Percentiles rank a stretch among this genome's conserved stretches.
phyloP scores from a whole-genome alignment of 768 basidiomycete genomes.

The Boletus vermiculosoides region DNA sequence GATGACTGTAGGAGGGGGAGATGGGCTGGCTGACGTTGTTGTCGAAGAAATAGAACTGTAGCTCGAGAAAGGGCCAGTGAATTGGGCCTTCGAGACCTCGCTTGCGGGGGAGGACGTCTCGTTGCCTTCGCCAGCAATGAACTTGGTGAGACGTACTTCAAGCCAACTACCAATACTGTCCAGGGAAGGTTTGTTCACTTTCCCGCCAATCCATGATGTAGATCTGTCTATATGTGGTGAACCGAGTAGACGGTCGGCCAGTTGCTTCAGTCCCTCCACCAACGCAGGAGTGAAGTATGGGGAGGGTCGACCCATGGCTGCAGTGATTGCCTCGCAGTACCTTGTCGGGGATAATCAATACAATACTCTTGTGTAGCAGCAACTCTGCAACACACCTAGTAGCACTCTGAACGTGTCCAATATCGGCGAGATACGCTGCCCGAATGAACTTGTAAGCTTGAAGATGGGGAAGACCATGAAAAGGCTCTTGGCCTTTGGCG shows the following conservation, averaged over 20 bases:
- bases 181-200: constrained; percentile 85
- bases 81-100: constrained; percentile 37
- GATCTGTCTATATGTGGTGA: constrained; percentile 72
- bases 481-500: constrained; percentile 83
- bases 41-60: constrained; percentile 90
- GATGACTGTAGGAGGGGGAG: constrained; percentile 61
- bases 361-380: background rate
- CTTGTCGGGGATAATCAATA: constrained; percentile 46
- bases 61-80: constrained; percentile 84
- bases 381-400: constrained; percentile 51
- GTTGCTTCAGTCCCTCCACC: constrained; percentile 69
- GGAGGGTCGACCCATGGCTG: constrained; percentile 59
- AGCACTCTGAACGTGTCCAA: constrained; percentile 75
- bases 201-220: constrained; percentile 83
- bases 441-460: constrained; percentile 85
- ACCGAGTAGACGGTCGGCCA: constrained; percentile 76
- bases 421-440: constrained; percentile 74
- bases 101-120: constrained; percentile 37
- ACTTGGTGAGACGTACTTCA: constrained; percentile 87
- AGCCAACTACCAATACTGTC: constrained; percentile 92
- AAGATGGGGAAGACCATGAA: constrained; percentile 78
- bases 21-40: constrained; percentile 70
- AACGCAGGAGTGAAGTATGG: constrained; percentile 66
- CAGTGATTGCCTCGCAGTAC: constrained; percentile 89
- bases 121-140: constrained; percentile 91